Evolutionary conservation across 1,139 yeast species (phyloP), one percentile per base, ranked within the genome.

Genomic region (Suzukiozyma palmioleophila): DNA sequence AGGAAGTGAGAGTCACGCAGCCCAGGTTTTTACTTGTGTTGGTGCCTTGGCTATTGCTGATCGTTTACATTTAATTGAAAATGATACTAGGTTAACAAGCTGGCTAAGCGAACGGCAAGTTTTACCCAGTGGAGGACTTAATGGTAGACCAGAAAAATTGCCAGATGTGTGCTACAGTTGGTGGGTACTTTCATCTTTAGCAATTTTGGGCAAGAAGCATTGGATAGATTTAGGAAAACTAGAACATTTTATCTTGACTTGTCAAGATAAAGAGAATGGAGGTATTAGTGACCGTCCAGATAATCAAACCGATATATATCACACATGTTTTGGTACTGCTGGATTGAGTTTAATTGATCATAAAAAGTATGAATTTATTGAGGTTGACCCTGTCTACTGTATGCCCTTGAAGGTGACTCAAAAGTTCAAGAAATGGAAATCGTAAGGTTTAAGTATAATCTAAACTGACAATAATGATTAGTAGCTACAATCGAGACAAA

Each of bases 151-250:
- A 0, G 96, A 94, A 48, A 92, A 92, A 58, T 66, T 90, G 21
- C 97, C 97, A 0, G 99, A 92, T 60, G 96, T 87, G 12, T 92
- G 99, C 58, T 92, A 92, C 57, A 82, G 94, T 54, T 94, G 97
- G 97, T 92, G 98, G 98, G 96, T 89, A 6, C 61, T 90, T 32
- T 84, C 96, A 1, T 76, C 92, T 1, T 64, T 92, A 38, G 76
- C 86, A 0, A 83, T 90, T 39, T 66, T 92, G 21, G 76, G 66
- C 0, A 78, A 75, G 45, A 59, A 79, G 21, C 76, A 84, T 45
- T 89, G 96, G 90, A 84, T 94, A 14, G 83, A 88, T 52, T 69
- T 70, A 32, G 70, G 61, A 2, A 77, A 74, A 51, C 64, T 92
- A 39, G 73, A 76, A 40, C 56, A 59, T 1, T 92, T 88, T 53